Conservation (phyloP, 2,329 filamentous ascomycete species). For the Tympanopsis confertula region DNA sequence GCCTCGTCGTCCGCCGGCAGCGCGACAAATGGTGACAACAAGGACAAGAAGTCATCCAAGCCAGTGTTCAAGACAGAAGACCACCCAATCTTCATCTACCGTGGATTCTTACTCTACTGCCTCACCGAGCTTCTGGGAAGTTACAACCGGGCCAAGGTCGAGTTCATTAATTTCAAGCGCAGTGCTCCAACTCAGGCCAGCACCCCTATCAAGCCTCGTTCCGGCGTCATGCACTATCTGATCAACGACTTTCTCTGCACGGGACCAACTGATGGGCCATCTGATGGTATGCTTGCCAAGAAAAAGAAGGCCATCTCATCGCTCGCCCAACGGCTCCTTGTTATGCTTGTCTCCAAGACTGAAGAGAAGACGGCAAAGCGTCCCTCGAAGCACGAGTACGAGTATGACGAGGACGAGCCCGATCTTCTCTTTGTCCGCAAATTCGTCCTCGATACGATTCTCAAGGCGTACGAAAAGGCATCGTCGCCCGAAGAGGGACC, state of each 20-base stretch:
- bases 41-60: slow-evolving; percentile 57
- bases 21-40: slow-evolving; percentile 9
- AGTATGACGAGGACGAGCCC: slow-evolving; percentile 60
- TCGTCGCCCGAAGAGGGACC: slow-evolving; percentile 66
- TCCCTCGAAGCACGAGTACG: slow-evolving; percentile 38
- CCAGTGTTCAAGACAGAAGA: slow-evolving; percentile 78
- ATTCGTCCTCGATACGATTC: slow-evolving; percentile 84
- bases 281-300: slow-evolving; percentile 65
- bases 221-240: slow-evolving; percentile 85
- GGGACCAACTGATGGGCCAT: slow-evolving; percentile 26
- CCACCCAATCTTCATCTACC: slow-evolving; percentile 90
- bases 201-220: slow-evolving; percentile 87
- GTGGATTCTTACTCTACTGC: slow-evolving; percentile 87
- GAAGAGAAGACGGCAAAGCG: slow-evolving; percentile 59
- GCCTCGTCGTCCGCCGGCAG: slow-evolving; percentile 3
- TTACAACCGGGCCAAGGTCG: slow-evolving; percentile 89
- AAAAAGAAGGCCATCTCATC: slow-evolving; percentile 77
- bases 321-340: slow-evolving; percentile 76
- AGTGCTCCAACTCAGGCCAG: slow-evolving; percentile 72
- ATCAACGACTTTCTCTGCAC: slow-evolving; percentile 64
- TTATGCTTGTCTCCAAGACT: slow-evolving; percentile 79
- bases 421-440: slow-evolving; percentile 85
- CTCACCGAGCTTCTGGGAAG: slow-evolving; percentile 79
- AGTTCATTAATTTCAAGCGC: slow-evolving; percentile 97
- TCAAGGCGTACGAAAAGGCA: slow-evolving; percentile 86